phyloP scores from a whole-genome alignment of 192 early-diverging fungal genomes.

The Pilaira anomala region DNA sequence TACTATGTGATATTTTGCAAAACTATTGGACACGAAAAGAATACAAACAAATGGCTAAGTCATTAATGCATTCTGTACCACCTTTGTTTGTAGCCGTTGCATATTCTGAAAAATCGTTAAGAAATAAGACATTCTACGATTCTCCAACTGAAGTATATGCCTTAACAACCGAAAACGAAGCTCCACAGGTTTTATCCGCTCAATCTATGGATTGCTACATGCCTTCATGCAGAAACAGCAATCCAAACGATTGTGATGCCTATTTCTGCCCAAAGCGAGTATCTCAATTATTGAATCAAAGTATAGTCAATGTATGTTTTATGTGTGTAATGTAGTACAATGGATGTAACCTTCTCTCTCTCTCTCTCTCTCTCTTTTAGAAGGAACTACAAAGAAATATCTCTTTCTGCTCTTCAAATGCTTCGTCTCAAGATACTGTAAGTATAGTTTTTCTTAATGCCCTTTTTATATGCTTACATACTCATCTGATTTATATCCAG shows the following conservation, averaged over 20 bases:
- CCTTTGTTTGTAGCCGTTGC: constrained; percentile 21
- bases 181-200: constrained; percentile 20
- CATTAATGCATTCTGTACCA: constrained; percentile 19
- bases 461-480: neutral
- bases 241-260: constrained; percentile 19
- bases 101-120: constrained; percentile 30
- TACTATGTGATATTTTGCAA: neutral
- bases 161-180: neutral
- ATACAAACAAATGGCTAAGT: constrained; percentile 11
- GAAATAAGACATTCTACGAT: constrained; percentile 28
- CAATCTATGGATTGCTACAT: constrained; percentile 20
- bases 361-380: neutral
- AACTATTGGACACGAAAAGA: constrained; percentile 8
- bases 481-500: constrained; percentile 1
- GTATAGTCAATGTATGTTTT: neutral
- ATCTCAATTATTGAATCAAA: neutral
- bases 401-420: constrained; percentile 32
- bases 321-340: neutral
- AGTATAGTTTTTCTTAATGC: neutral
- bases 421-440: constrained; percentile 23
- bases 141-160: constrained; percentile 29
- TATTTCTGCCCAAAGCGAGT: constrained; percentile 26
- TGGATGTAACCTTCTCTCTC: too few species aligned
- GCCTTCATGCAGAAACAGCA: constrained; percentile 7
- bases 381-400: constrained; percentile 7